Evolutionary conservation across 2,329 filamentous ascomycete species (phyloP).

Genomic region (Mycosphaerella sp.): DNA sequence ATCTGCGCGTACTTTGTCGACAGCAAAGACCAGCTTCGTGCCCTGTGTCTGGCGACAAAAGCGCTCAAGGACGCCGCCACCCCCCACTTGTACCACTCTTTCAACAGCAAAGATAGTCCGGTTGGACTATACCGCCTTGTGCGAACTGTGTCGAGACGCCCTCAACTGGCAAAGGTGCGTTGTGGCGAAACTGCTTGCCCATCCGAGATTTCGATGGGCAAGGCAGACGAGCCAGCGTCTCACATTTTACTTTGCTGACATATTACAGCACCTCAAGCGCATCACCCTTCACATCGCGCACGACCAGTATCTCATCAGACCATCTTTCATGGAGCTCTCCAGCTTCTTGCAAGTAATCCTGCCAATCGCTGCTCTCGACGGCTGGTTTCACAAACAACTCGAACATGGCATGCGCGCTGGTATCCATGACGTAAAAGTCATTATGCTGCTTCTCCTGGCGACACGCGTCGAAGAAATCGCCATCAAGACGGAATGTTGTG

Average conservation of each 20-base stretch:
- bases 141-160: background rate
- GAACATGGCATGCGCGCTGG: background rate
- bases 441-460: slow-evolving; percentile 4
- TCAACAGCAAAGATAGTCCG: background rate
- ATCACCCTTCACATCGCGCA: background rate
- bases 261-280: slow-evolving; percentile 1
- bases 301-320: background rate
- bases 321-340: background rate
- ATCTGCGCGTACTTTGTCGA: background rate
- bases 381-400: background rate
- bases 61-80: background rate
- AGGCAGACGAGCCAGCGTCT: too few relatives aligned
- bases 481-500: too few relatives aligned
- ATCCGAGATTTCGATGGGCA: too few relatives aligned
- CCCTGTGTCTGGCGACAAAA: background rate
- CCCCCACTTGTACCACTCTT: background rate
- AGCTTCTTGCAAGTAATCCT: background rate
- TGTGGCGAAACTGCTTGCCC: too few relatives aligned
- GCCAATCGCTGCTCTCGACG: background rate
- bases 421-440: background rate
- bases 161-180: background rate
- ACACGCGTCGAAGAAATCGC: background rate
- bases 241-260: too few relatives aligned
- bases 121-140: background rate
- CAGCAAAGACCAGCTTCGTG: background rate